Conservation (phyloP, 306 rosid species). For the Benincasa hispida region DNA sequence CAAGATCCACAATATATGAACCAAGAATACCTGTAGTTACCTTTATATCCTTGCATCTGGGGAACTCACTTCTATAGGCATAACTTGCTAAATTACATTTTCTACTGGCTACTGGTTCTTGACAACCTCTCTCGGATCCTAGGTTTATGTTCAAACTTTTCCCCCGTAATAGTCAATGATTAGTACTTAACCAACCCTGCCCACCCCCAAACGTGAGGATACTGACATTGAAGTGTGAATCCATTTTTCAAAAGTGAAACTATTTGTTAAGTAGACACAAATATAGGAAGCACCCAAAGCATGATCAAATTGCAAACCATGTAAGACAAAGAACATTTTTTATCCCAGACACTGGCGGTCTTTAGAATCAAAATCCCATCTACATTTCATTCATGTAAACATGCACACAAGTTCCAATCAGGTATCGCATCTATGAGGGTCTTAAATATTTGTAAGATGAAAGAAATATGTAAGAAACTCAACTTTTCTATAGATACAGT, state of each 20-base stretch:
- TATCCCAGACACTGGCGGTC: neutral
- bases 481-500: neutral
- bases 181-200: no score
- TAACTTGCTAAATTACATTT: neutral
- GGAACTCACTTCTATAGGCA: neutral
- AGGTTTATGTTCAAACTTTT: neutral
- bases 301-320: neutral
- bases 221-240: neutral
- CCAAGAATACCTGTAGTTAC: slow-evolving; percentile 2
- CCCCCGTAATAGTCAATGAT: neutral
- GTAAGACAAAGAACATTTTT: neutral
- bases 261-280: neutral
- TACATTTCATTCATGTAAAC: neutral
- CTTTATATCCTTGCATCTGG: neutral
- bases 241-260: neutral
- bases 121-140: neutral
- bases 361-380: neutral
- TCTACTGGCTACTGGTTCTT: neutral
- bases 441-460: neutral
- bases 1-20: neutral
- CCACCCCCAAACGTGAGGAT: neutral
- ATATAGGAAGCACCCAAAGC: neutral
- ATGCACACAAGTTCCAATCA: neutral
- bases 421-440: neutral
- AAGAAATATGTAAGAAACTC: slow-evolving; percentile 1